These are phyloP conservation scores for Dionaea muscipula DNA, from an alignment of 179 eudicot species.

Conservation along the genomic window DNA sequence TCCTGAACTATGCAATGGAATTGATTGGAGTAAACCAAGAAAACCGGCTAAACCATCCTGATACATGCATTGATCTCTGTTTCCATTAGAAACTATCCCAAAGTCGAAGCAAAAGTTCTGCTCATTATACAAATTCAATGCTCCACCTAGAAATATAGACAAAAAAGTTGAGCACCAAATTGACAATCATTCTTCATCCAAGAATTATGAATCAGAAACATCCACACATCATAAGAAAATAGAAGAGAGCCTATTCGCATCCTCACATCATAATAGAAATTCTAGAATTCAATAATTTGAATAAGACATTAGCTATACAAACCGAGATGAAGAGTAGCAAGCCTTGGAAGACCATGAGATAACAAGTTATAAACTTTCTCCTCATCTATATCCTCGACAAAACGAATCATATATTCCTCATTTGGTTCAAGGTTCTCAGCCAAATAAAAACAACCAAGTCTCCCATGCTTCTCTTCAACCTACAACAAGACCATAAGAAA, in stretches of 20 bases:
- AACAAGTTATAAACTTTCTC: constrained; percentile 23
- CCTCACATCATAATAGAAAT: too few relatives aligned
- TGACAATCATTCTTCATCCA: constrained; percentile 1
- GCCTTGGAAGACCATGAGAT: constrained; percentile 47
- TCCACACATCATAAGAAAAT: too few relatives aligned
- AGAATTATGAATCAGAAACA: constrained; percentile 1
- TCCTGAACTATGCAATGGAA: constrained; percentile 52
- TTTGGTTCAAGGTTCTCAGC: constrained; percentile 69
- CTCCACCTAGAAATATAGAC: constrained; percentile 32
- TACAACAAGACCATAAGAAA: constrained; percentile 21
- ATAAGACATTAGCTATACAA: constrained; percentile 21
- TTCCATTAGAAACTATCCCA: constrained; percentile 51
- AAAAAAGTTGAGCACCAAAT: constrained; percentile 7
- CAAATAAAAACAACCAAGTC: constrained; percentile 61
- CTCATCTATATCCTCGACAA: constrained; percentile 32
- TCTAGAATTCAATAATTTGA: too few relatives aligned
- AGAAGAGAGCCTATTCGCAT: too few relatives aligned
- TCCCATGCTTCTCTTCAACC: constrained; percentile 63
- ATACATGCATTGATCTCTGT: constrained; percentile 44
- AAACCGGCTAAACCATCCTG: constrained; percentile 74
- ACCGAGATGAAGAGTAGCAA: constrained; percentile 38
- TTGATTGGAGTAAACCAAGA: constrained; percentile 72
- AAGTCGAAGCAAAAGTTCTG: constrained; percentile 43
- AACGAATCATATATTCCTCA: constrained; percentile 47
- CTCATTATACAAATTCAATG: constrained; percentile 37